Base-by-base conservation (phyloP, 2,329 filamentous ascomycete species). In the Beauveria sp. region DNA sequence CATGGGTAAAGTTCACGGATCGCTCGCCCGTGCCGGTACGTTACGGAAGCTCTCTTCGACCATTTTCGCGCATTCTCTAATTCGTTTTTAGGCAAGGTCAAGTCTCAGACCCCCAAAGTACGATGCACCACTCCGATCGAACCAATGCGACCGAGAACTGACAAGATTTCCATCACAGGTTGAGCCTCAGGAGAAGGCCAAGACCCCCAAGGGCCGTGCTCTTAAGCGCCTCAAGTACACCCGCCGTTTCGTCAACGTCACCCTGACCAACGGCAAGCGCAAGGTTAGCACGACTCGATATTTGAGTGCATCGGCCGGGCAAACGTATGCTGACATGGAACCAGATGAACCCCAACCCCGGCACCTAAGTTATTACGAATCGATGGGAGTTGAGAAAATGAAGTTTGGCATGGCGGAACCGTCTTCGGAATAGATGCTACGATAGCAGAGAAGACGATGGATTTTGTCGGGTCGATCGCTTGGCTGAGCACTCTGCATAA, bases 211-310 rank as follows among this genome's bases (percentile, higher is more conserved):
- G 88, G 93, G 93, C 76, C 92, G 93, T 76, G 93, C 93, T 72
- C 91, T 95, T 83, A 98, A 98, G 92, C 88, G 93, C 76, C 88
- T 96, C 78, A 88, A 86, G 79, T 97, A 97, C 87, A 96, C 91
- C 73, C 90, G 93, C 79, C 92, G 93, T 75, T 98, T 98, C 84
- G 93, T 98, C 72, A 97, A 98, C 83, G 92, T 98, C 77, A 95
- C 91, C 75, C 86, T 96, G 81, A 96, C 93, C 69, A 93, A 92
- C 80, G 93, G 93, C 83, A 98, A 98, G 93, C 86, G 93, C 81
- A 97, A 97, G 91, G 91, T 95, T 79, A 75, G 82, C 68, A 65
- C 62, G 16, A 34, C 14, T 18, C 6, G 18, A 38, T 1, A 49
- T 42, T 3, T 12, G 10, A 40, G 6, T n/a, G n/a, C 12, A 20